Base-by-base conservation (phyloP, 2,329 filamentous ascomycete species). In the Colletotrichum gloeosporioides region DNA sequence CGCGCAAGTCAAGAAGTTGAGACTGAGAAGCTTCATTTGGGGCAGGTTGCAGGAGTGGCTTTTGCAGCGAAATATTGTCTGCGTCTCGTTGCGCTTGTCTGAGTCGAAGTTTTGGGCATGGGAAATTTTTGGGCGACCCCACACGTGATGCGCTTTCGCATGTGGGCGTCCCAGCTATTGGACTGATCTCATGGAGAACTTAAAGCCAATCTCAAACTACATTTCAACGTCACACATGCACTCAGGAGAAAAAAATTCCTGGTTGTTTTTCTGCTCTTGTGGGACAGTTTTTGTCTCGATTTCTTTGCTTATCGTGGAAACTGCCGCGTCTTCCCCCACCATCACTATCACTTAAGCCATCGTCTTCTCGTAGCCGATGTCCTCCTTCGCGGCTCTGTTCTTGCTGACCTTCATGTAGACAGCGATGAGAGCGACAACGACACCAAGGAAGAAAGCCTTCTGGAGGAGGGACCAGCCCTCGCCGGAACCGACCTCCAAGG, bases 1-100 rank as follows among this genome's bases (percentile, higher is more conserved):
- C 77, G 97, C 96, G 89, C 97, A 99, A 81, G 95, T 97, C 79
- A 99, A 89, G 86, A 99, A 99, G 87, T 99, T 99, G 82, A 98
- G 93, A 77, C 96, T 98, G 69, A 99, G 92, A 78, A 99, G 89
- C 86, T 99, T 99, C 97, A 99, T 99, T 73, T 73, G 49, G 25
- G 55, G 29, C 36, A 44, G n/a, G 36, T n/a, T n/a, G 39, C 16
- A 15, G 36, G 29, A 18, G 36, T 29, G n/a, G 2, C 59, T 6
- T 65, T 25, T 59, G 31, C 27, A 59, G 31, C n/a, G 27, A 66
- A 34, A 31, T 44, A 36, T 69, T 32, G 65, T 59, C 39, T 49
- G 18, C 18, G 3, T 64, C 55, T 16, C 8, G 61, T 55, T 39
- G 34, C 67, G 39, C 31, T 57, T 73, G 68, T 63, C 31, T 39